Percentiles rank a stretch among this genome's conserved stretches.
phyloP scores from a whole-genome alignment of 805 yeast genomes.

The Starmerella cellae region DNA sequence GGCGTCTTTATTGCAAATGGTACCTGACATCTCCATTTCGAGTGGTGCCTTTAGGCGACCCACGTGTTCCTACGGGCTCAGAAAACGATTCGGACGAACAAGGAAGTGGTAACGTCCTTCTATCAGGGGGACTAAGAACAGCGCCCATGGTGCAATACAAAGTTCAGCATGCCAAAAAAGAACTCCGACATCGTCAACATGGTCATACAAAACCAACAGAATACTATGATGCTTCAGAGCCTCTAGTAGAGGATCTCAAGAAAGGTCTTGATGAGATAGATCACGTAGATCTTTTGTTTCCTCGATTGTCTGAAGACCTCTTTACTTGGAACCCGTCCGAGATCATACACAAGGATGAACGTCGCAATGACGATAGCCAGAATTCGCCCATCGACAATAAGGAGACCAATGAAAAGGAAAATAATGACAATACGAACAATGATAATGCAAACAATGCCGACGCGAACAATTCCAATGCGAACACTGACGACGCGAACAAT shows the following conservation, averaged over 20 bases:
- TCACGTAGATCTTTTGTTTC: constrained; percentile 6
- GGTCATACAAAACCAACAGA: constrained; percentile 10
- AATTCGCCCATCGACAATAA: no score
- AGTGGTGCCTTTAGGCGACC: constrained; percentile 9
- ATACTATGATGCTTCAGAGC: constrained; percentile 1
- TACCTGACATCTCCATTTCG: constrained; percentile 14
- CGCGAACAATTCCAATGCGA: no score
- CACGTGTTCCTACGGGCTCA: not conserved
- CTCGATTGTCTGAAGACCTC: constrained; percentile 1
- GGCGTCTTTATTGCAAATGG: constrained; percentile 14
- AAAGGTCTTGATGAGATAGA: not conserved
- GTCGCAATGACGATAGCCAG: not conserved
- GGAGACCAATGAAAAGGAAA: no score
- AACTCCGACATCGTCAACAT: constrained; percentile 14
- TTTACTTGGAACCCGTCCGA: constrained; percentile 10
- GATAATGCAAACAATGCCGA: not conserved
- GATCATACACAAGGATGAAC: not conserved
- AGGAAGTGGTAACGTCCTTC: not conserved
- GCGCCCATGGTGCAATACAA: constrained; percentile 4
- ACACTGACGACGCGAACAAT: no score
- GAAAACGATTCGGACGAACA: not conserved
- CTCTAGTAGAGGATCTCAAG: constrained; percentile 7
- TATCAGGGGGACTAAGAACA: not conserved
- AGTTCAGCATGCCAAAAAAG: constrained; percentile 1
- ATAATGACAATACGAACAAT: no score